Base-by-base conservation (phyloP, 176 grass and related monocot species). In the Oryza meyeriana region DNA sequence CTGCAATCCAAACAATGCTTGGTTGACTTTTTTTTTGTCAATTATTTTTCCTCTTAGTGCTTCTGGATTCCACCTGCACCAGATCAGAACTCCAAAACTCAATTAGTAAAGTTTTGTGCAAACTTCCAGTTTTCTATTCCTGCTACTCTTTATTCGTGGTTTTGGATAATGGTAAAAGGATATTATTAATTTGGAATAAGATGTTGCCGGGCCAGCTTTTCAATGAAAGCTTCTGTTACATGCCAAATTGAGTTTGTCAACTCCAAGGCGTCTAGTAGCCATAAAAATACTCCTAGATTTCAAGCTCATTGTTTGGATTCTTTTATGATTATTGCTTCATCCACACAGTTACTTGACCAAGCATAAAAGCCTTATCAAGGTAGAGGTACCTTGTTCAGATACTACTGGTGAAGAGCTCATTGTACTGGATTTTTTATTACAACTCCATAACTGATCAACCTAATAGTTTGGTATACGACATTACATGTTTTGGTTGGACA, bases 201-300 rank as follows among this genome's bases (percentile, higher is more conserved):
- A 35, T 72, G 52, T 71, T 64, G 66, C 42, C 18, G 10, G 38
- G 41, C 69, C 71, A 89, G 14, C 77, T 77, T 76, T 40, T 32
- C 41, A 42, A 72, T 61, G 61, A 5, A 61, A 76, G 32, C 24
- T 64, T 74, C 25, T 69, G 29, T 24, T 89, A 77, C 42, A 78
- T 85, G 82, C 78, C 87, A 85, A 89, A 85, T 41, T 70, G 26
- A n/a, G 64, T 64, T 85, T 89, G 77, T 76, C 82, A 89, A 89
- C 82, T 89, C 72, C 82, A 85, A 89, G 69, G 82, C 9, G 64
- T 65, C 66, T 71, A 77, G 34, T 50, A 75, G 71, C 31, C 48
- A 35, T 77, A 63, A 83, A 71, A 61, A 58, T 76, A 38, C 1
- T 64, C 77, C 71, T 64, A 75, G 31, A 85, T 71, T 75, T 64